Evolutionary conservation across 1,284 basidiomycete species (phyloP).

Genomic region (Puccinia sorghi): DNA sequence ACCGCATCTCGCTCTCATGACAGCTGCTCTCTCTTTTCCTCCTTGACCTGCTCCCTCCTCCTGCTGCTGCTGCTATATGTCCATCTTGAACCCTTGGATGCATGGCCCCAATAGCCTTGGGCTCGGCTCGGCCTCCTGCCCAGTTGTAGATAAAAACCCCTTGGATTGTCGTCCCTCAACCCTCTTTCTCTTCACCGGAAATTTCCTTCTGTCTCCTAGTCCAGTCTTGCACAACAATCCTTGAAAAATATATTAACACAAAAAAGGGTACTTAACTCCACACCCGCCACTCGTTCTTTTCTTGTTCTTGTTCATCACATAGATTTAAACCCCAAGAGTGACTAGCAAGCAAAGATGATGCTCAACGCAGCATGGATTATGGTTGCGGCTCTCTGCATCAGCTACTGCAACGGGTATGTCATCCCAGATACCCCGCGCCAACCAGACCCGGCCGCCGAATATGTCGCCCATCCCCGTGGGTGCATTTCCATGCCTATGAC

Average conservation of each 20-base stretch:
- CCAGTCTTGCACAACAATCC: no score
- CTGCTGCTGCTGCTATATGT: no score
- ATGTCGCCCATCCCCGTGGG: not conserved
- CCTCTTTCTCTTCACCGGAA: not conserved
- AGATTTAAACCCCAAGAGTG: not conserved
- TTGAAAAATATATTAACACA: not conserved
- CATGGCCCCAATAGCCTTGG: no score
- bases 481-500: no score
- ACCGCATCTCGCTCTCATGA: no score
- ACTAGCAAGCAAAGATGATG: slow-evolving; percentile 5
- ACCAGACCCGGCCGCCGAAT: not conserved
- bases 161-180: not conserved
- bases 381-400: not conserved
- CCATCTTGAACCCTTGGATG: no score
- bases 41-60: no score
- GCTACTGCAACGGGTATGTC: not conserved
- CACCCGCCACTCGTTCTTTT: not conserved
- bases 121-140: not conserved
- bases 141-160: not conserved
- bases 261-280: no score
- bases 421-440: not conserved
- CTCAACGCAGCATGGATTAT: not conserved
- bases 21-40: no score
- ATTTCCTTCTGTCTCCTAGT: not conserved
- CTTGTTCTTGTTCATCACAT: not conserved